Evolutionary conservation across 495 filamentous ascomycete genomes (phyloP), one percentile per base, ranked within the genome.

Genomic region (Podospora comata): DNA sequence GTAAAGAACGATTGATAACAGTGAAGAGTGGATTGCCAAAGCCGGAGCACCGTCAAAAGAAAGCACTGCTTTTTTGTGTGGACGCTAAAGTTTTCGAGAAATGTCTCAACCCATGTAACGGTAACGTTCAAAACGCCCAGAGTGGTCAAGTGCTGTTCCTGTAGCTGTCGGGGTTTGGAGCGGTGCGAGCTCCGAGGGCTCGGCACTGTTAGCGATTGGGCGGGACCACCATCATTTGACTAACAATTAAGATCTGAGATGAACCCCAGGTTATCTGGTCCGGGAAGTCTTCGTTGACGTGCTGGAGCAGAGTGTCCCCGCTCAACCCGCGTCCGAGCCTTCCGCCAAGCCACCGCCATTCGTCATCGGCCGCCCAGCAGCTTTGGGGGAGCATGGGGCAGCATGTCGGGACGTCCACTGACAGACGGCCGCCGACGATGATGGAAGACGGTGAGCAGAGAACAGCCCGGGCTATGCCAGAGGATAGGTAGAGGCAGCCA

Each of bases 301-400:
- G 53, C 63, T 64, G 44, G 58, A 65, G 64, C 57, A 57, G 19
- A 53, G 27, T 19, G 32, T 23, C 67, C 70, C 55, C 28, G 68
- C 55, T 13, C 62, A 70, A 62, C 62, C 70, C 67, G 67, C 69
- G 55, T 62, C 75, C 75, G 75, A 73, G 68, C 9, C 75, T 68
- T 74, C 74, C 75, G 74, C 64, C 23, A 61, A 63, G 1, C 55
- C 56, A 48, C 39, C 54, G 63, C 62, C 66, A 74, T 74, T 73
- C 70, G 71, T 75, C 73, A 72, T 72, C 56, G 56, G 19, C 30
- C 44, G 60, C 19, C 58, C 60, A 60, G 20, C 60, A 60, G 20
- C 32, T 23, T 4, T 44, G 26, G 16, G 56, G n/a, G n/a, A 58
- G 55, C 55, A 15, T 58, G 55, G 55, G 55, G 55, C 23, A 11